Conservation (phyloP, 2,329 filamentous ascomycete species). For the Fusarium nelsonii region DNA sequence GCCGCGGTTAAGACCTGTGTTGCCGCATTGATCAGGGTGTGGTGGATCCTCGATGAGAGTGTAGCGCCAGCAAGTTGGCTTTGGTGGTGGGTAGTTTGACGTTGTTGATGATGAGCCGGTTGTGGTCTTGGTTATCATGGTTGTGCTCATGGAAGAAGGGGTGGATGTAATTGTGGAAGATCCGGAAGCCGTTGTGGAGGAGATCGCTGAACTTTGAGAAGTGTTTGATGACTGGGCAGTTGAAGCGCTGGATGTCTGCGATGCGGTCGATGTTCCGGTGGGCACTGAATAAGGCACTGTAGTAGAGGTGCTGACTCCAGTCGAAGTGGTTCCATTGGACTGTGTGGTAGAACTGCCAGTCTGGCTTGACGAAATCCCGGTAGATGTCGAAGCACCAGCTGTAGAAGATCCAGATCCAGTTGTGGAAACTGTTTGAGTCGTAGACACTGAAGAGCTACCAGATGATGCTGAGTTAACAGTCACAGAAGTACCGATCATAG, state of each 20-base stretch:
- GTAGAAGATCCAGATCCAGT: not conserved
- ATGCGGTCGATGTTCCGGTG: not conserved
- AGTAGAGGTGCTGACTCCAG: not conserved
- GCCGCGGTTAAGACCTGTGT: constrained; percentile 17
- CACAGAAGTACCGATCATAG: not conserved
- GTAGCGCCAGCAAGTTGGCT: constrained; percentile 35
- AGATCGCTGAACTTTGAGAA: not conserved
- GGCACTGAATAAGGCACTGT: not conserved
- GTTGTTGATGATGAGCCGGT: constrained; percentile 2
- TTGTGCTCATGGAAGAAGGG: not conserved
- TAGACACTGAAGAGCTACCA: not conserved
- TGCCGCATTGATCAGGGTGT: constrained; percentile 11
- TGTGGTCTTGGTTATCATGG: constrained; percentile 6
- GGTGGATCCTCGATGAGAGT: constrained; percentile 25
- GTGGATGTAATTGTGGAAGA: constrained; percentile 8
- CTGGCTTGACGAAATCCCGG: not conserved
- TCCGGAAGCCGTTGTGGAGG: not conserved
- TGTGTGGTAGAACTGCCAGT: not conserved
- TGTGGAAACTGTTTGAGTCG: not conserved
- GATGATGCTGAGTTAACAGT: not conserved
- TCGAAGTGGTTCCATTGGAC: not conserved
- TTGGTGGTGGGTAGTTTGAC: constrained; percentile 8
- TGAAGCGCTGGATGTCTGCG: not conserved
- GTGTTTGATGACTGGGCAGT: not conserved
- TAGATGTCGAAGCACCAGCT: not conserved